Conservation (phyloP, 1,284 basidiomycete species). For the Cutaneotrichosporon sp. region DNA sequence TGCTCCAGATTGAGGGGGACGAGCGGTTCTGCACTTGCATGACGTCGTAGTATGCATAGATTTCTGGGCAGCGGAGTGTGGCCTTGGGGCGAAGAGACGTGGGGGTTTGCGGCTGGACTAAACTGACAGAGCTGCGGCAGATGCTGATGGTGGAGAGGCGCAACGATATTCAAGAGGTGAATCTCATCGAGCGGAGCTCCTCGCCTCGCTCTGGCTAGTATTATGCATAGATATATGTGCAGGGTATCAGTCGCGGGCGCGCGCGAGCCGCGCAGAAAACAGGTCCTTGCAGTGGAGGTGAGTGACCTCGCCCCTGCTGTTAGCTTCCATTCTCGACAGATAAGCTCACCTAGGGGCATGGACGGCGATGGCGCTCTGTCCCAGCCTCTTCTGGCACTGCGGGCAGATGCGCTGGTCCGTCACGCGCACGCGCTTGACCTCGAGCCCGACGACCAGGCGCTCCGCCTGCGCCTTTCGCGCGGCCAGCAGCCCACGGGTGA, state of each 20-base stretch:
- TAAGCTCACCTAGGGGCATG: slow-evolving; percentile 68
- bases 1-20: slow-evolving; percentile 71
- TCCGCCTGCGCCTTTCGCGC: slow-evolving; percentile 66
- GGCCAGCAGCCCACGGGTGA: slow-evolving; percentile 17
- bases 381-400: slow-evolving; percentile 91
- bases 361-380: slow-evolving; percentile 91
- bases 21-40: slow-evolving; percentile 56
- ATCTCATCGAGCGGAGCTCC: too few species aligned
- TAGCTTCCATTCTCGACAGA: too few species aligned
- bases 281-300: slow-evolving; percentile 89
- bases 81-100: too few species aligned
- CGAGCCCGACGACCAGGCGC: slow-evolving; percentile 68
- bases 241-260: slow-evolving; percentile 20
- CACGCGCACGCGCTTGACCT: slow-evolving; percentile 82
- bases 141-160: too few species aligned
- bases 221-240: slow-evolving; percentile 16
- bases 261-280: slow-evolving; percentile 59
- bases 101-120: too few species aligned
- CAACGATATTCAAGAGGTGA: too few species aligned
- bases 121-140: too few species aligned
- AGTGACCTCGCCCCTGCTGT: slow-evolving; percentile 72
- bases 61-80: too few species aligned
- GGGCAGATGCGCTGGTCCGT: slow-evolving; percentile 91
- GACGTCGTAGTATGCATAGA: slow-evolving; percentile 47
- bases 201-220: too few species aligned